Evolutionary conservation across 208 protist genomes (phyloP).

Genomic region (Porcisia hertigi): DNA sequence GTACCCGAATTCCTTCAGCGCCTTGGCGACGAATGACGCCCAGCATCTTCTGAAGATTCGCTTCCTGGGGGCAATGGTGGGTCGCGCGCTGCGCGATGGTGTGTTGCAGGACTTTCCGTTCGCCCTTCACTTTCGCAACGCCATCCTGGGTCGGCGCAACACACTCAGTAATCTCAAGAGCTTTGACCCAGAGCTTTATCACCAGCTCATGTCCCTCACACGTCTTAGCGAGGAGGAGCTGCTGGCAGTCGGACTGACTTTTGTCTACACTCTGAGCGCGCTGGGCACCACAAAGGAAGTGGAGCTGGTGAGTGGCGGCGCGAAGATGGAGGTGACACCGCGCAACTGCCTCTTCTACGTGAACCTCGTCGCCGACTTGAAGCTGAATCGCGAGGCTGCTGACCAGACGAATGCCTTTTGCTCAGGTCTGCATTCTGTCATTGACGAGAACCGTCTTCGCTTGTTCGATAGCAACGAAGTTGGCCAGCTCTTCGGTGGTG

Average conservation of each 20-base stretch:
- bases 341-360: slow-evolving; percentile 93
- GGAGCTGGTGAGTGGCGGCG: slow-evolving; percentile 81
- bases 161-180: slow-evolving; percentile 85
- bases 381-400: slow-evolving; percentile 88
- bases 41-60: slow-evolving; percentile 66
- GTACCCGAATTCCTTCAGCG: slow-evolving; percentile 91
- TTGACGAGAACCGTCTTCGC: slow-evolving; percentile 63
- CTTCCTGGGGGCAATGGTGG: slow-evolving; percentile 93
- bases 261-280: slow-evolving; percentile 77
- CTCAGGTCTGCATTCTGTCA: slow-evolving; percentile 70
- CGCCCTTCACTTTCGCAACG: slow-evolving; percentile 91
- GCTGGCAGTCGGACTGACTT: slow-evolving; percentile 71
- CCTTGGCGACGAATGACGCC: slow-evolving; percentile 62
- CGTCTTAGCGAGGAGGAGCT: slow-evolving; percentile 69
- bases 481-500: slow-evolving; percentile 81
- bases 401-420: slow-evolving; percentile 85
- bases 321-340: slow-evolving; percentile 79
- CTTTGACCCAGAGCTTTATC: slow-evolving; percentile 89
- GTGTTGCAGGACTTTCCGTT: slow-evolving; percentile 92
- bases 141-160: slow-evolving; percentile 88
- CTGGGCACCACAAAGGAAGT: slow-evolving; percentile 71
- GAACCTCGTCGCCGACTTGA: slow-evolving; percentile 91
- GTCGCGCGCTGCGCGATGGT: slow-evolving; percentile 88
- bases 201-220: slow-evolving; percentile 77
- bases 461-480: slow-evolving; percentile 92